A percentile compares a stretch with the other conserved stretches of the same genome.
These are phyloP conservation scores for Sporothrix humicola DNA, from an alignment of 2,329 filamentous ascomycete genomes.

Conservation along the genomic window DNA sequence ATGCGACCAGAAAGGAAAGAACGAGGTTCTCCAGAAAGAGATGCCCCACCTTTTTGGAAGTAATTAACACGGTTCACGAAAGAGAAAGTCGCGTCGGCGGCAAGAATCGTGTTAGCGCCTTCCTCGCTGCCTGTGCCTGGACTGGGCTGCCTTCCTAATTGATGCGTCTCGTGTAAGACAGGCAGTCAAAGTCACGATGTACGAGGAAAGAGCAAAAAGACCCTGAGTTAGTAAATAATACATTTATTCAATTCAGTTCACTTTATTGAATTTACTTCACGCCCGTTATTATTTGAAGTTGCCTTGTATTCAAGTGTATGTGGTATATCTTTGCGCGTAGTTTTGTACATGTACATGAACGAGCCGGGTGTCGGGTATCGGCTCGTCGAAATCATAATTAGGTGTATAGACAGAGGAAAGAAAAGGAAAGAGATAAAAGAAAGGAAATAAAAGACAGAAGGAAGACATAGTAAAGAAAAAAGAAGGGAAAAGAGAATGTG, in stretches of 20 bases:
- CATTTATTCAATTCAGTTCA: background rate
- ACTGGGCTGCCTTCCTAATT: background rate
- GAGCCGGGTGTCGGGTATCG: background rate
- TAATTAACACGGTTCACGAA: constrained; percentile 17
- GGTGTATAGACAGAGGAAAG: background rate
- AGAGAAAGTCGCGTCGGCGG: background rate
- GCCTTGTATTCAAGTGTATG: background rate
- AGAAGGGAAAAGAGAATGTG: background rate
- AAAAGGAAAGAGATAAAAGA: background rate
- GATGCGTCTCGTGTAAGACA: background rate
- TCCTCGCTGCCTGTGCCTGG: constrained; percentile 5
- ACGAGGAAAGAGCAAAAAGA: background rate
- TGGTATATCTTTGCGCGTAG: constrained; percentile 13
- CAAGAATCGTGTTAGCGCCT: background rate
- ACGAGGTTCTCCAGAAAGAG: background rate
- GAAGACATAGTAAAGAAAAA: background rate
- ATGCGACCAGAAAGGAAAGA: background rate
- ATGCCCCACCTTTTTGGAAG: background rate
- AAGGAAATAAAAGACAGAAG: background rate
- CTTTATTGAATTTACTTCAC: background rate
- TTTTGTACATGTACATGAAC: constrained; percentile 25
- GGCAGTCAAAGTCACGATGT: background rate
- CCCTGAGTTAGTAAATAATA: background rate
- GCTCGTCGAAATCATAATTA: constrained; percentile 14
- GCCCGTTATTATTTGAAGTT: background rate